Percentiles rank a stretch among this genome's conserved stretches.
These are phyloP conservation scores for Thozetella sp. DNA, from an alignment of 495 filamentous ascomycete genomes.

Conservation along the genomic window DNA sequence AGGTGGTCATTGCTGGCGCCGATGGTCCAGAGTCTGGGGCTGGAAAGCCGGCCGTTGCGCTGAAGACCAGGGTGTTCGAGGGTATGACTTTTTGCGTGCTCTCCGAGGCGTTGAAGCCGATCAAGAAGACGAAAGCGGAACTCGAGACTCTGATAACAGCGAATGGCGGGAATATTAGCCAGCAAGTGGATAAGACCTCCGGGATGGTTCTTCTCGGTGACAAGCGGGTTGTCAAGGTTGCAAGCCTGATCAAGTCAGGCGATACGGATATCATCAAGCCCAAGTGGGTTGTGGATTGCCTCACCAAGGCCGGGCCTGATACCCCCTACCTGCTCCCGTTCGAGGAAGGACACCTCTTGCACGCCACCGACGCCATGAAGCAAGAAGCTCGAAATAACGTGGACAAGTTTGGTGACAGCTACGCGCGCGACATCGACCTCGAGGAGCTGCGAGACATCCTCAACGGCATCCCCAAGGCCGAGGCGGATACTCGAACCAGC, in stretches of 20 bases:
- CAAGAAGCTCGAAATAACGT: conserved; percentile 47
- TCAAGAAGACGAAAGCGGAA: conserved; percentile 75
- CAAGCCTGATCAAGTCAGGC: conserved; percentile 73
- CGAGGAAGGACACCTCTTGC: conserved; percentile 55
- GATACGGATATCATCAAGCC: conserved; percentile 73
- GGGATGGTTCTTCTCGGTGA: conserved; percentile 77
- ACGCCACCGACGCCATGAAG: conserved; percentile 32
- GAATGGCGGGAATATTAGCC: conserved; percentile 82
- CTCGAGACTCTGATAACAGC: conserved; percentile 87
- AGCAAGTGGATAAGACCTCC: conserved; percentile 63
- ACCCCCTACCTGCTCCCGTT: conserved; percentile 55
- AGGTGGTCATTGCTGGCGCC: conserved; percentile 73
- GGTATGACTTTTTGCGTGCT: conserved; percentile 76
- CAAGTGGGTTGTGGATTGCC: conserved; percentile 84
- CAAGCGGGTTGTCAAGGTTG: conserved; percentile 82
- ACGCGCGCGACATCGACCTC: conserved; percentile 66
- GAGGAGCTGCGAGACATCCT: conserved; percentile 67
- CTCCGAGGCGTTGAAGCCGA: conserved; percentile 37
- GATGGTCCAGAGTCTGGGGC: conserved; percentile 47
- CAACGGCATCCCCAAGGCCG: conserved; percentile 40
- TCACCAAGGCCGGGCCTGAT: conserved; percentile 61
- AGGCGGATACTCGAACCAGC: conserved; percentile 6
- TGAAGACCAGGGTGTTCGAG: conserved; percentile 59
- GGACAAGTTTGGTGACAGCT: conserved; percentile 84
- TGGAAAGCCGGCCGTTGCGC: conserved; percentile 49